phyloP scores from a whole-genome alignment of 192 early-diverging fungal genomes.

The Gaertneriomyces sp. region DNA sequence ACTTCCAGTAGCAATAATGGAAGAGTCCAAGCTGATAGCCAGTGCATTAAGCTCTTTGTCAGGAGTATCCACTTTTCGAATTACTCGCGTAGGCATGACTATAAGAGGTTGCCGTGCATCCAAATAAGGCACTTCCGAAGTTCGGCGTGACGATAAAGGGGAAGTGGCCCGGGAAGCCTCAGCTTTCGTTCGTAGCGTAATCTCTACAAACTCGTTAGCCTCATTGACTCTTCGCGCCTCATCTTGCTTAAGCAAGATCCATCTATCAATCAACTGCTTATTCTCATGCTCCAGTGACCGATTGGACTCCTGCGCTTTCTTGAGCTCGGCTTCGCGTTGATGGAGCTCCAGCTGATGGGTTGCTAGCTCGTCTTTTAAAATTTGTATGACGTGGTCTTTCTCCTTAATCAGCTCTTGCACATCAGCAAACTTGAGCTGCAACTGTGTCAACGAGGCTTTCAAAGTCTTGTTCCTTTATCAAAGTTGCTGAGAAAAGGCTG shows the following conservation, averaged over 20 bases:
- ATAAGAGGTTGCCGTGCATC: too few species aligned
- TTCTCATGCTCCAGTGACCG: conserved; percentile 78
- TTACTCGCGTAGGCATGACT: too few species aligned
- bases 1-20: conserved; percentile 78
- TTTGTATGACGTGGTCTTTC: conserved; percentile 90
- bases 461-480: conserved; percentile 7
- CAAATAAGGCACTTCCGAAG: too few species aligned
- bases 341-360: conserved; percentile 87
- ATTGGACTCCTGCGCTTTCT: conserved; percentile 55
- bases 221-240: conserved; percentile 92
- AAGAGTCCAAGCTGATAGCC: conserved; percentile 63
- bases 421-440: conserved; percentile 23
- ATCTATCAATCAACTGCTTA: conserved; percentile 77
- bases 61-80: conserved; percentile 32
- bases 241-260: conserved; percentile 75
- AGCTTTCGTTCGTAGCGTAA: too few species aligned
- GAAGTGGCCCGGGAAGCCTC: background rate
- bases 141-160: background rate
- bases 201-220: conserved; percentile 76
- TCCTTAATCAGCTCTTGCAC: conserved; percentile 58
- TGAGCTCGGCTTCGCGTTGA: conserved; percentile 54
- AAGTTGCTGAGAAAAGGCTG: conserved; percentile 6
- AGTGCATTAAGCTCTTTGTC: conserved; percentile 84
- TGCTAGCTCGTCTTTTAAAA: conserved; percentile 87
- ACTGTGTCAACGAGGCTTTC: conserved; percentile 16